Conservation (phyloP, 805 yeast genomes). For the Helenozyma rhizophorensis region DNA sequence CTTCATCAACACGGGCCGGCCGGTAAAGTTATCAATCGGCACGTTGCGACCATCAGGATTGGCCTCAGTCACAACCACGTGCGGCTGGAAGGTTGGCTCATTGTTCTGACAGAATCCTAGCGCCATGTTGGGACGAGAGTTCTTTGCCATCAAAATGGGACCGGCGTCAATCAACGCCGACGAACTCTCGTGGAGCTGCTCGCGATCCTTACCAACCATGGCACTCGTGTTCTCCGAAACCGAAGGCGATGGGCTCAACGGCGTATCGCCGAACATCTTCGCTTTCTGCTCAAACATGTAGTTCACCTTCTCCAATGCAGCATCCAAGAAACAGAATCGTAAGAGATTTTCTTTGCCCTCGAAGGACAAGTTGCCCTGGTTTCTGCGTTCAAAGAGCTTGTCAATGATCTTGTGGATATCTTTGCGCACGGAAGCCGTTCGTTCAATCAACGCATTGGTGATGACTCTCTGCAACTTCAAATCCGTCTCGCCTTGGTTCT, state of each 20-base stretch:
- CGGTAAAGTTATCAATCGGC: slow-evolving; percentile 65
- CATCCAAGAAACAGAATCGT: slow-evolving; percentile 51
- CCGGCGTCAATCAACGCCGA: slow-evolving; percentile 50
- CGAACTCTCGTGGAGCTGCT: slow-evolving; percentile 45
- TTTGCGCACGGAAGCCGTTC: slow-evolving; percentile 45
- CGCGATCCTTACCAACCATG: slow-evolving; percentile 8
- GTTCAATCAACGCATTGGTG: slow-evolving; percentile 47
- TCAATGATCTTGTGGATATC: slow-evolving; percentile 53
- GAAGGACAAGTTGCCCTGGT: slow-evolving; percentile 42
- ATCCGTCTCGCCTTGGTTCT: slow-evolving; percentile 23
- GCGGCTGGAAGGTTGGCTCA: slow-evolving; percentile 47
- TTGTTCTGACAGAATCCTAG: too few species aligned
- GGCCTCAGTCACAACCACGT: slow-evolving; percentile 67
- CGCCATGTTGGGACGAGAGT: slow-evolving; percentile 4
- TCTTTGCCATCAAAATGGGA: slow-evolving; percentile 38
- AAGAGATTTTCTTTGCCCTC: slow-evolving; percentile 54
- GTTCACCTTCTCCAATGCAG: slow-evolving; percentile 49
- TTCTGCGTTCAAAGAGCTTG: slow-evolving; percentile 43
- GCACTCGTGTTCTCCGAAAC: slow-evolving; percentile 2
- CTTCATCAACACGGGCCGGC: slow-evolving; percentile 64
- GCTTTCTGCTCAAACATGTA: slow-evolving; percentile 46
- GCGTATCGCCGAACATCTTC: slow-evolving; percentile 14
- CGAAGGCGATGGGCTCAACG: slow-evolving; percentile 14
- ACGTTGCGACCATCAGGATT: slow-evolving; percentile 47
- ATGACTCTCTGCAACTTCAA: slow-evolving; percentile 40